Evolutionary conservation across 1,139 yeast species (phyloP), one percentile per base, ranked within the genome.

Genomic region (Debaryomycetaceae sp.): DNA sequence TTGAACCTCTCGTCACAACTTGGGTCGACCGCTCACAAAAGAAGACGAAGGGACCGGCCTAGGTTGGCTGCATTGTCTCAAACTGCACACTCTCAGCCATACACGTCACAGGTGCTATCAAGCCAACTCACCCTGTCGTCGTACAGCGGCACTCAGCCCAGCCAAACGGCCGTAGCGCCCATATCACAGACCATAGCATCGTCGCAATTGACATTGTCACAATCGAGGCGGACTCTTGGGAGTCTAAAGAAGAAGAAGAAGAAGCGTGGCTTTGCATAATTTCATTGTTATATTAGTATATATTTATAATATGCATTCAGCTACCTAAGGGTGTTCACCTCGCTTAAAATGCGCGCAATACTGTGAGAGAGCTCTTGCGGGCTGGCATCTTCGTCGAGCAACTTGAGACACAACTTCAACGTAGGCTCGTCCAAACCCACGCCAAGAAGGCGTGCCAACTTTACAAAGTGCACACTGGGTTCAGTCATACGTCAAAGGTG

Each of bases 361-460:
- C 45, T 45, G 11, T 38, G 35, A 0, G 69, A 68, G 35, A 63
- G 46, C 13, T 32, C 34, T 31, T 47, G 43, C 0, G 70, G 67
- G 34, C 61, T 63, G 13, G 60, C 58, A 3, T 69, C 69, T 38
- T 59, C 58, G 35, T 63, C 69, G 22, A 63, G 37, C 20, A 63
- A 41, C 32, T 59, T 60, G n/a, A 60, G 38, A 34, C 69, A 63
- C 22, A 63, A 44, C 34, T 51, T 58, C 14, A 63, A 35, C 1
- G 61, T 56, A 1, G 58, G 26, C 14, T 53, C 61, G 34, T 61
- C 62, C 4, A 62, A 40, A 1, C 32, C 34, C 4, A 61, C 44
- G 18, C 47, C 43, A 32, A 62, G 41, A 12, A 59, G 22, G 19
- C 36, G 47, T 4, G 65, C 59, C 12, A 62, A 41, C 26, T 60